These are phyloP conservation scores for Cynara cardunculus DNA, from an alignment of 129 eudicot species.

Conservation along the genomic window DNA sequence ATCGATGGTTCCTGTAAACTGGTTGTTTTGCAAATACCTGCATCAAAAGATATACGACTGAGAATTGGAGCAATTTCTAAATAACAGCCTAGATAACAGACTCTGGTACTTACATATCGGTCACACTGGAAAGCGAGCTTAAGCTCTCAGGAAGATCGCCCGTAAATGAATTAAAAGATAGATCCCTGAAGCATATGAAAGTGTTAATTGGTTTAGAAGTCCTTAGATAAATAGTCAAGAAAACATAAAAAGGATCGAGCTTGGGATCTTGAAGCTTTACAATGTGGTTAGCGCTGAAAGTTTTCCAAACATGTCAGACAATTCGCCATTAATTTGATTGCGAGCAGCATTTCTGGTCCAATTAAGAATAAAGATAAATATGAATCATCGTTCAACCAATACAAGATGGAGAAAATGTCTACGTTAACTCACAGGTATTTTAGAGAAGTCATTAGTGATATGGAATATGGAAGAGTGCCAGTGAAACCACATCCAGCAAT, in stretches of 20 bases:
- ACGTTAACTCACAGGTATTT: slow-evolving; percentile 56
- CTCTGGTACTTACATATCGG: slow-evolving; percentile 53
- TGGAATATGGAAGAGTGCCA: slow-evolving; percentile 71
- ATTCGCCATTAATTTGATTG: slow-evolving; percentile 65
- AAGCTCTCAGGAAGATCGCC: slow-evolving; percentile 79
- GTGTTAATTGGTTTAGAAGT: background rate
- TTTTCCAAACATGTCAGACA: slow-evolving; percentile 49
- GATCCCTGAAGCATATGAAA: slow-evolving; percentile 58
- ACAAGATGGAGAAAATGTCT: background rate
- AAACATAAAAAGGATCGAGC: background rate
- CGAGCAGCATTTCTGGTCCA: slow-evolving; percentile 59
- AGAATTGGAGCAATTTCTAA: slow-evolving; percentile 1
- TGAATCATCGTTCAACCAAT: background rate
- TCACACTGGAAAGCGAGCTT: slow-evolving; percentile 51
- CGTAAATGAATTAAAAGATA: slow-evolving; percentile 62
- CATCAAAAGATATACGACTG: slow-evolving; percentile 9
- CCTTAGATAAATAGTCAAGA: background rate
- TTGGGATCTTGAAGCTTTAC: slow-evolving; percentile 42
- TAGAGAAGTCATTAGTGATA: slow-evolving; percentile 64
- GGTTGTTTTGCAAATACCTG: slow-evolving; percentile 97
- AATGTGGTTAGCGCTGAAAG: slow-evolving; percentile 67
- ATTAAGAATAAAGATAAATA: background rate
- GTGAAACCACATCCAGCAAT: slow-evolving; percentile 69
- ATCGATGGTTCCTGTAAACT: slow-evolving; percentile 82
- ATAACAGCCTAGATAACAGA: background rate